phyloP scores from a whole-genome alignment of 352 stramenopile genomes.

The Pythium aristosporum region DNA sequence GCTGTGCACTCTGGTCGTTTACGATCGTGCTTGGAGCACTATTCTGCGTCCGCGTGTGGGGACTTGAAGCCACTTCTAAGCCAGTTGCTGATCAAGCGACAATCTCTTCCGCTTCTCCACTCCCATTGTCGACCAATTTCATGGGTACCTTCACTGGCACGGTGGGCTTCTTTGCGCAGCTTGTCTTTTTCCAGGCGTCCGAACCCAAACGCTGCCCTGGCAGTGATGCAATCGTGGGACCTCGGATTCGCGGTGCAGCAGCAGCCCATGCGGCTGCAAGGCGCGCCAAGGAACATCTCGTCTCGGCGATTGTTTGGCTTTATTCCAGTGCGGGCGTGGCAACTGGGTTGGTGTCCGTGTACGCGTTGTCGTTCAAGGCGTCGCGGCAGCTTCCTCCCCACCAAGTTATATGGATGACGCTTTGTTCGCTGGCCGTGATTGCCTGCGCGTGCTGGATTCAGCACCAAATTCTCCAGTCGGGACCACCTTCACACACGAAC shows the following conservation, averaged over 20 bases:
- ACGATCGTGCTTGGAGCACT: conserved; percentile 47
- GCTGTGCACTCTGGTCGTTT: conserved; percentile 57
- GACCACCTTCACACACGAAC: neutral
- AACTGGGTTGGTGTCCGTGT: conserved; percentile 26
- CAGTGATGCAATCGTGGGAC: neutral
- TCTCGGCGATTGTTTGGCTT: conserved; percentile 24
- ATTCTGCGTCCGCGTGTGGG: conserved; percentile 48
- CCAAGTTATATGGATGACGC: conserved; percentile 31
- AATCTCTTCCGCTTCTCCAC: neutral
- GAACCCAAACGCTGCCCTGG: conserved; percentile 8
- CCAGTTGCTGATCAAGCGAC: neutral
- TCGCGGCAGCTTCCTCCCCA: conserved; percentile 29
- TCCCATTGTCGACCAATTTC: conserved; percentile 29
- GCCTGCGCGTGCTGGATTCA: conserved; percentile 44
- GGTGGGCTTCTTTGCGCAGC: conserved; percentile 46
- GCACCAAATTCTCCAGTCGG: conserved; percentile 36
- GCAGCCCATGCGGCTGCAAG: conserved; percentile 15
- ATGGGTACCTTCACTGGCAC: conserved; percentile 50
- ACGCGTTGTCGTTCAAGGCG: conserved; percentile 31
- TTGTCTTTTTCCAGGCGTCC: conserved; percentile 45
- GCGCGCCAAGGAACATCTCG: conserved; percentile 20
- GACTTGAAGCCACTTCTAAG: conserved; percentile 20
- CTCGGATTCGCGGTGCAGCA: neutral
- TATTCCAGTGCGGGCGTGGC: conserved; percentile 18
- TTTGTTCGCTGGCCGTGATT: conserved; percentile 40